A percentile compares a stretch with the other conserved stretches of the same genome.
Evolutionary conservation across 2,329 filamentous ascomycete species (phyloP).

Genomic region (Fusarium luffae): DNA sequence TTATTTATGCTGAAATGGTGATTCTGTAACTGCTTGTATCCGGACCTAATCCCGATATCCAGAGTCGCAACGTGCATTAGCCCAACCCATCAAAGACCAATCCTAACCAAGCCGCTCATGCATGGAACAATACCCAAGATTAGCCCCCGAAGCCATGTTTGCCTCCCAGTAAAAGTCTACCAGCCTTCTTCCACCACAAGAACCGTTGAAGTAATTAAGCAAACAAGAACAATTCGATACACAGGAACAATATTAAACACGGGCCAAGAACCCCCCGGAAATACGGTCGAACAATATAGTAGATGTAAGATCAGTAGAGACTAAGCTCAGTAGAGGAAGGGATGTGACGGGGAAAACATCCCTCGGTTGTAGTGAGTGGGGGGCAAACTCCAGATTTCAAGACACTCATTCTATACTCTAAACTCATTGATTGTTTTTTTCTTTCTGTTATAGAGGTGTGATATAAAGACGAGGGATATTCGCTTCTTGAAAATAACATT

Average conservation of each 20-base stretch:
- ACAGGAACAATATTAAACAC: slow-evolving; percentile 18
- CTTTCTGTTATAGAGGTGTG: neutral
- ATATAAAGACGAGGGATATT: slow-evolving; percentile 10
- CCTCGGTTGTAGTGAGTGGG: slow-evolving; percentile 1
- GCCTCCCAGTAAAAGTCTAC: neutral
- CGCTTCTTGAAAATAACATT: neutral
- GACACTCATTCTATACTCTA: neutral
- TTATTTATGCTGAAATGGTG: neutral
- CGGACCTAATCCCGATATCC: neutral
- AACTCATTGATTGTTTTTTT: neutral
- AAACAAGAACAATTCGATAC: neutral
- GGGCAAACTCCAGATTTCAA: neutral
- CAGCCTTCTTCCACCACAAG: neutral
- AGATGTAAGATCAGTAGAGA: neutral
- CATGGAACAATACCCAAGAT: slow-evolving; percentile 11
- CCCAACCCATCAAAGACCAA: neutral
- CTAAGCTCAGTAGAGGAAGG: neutral
- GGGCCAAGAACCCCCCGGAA: neutral
- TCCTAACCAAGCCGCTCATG: neutral
- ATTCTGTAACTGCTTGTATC: neutral
- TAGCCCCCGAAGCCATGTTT: slow-evolving; percentile 17
- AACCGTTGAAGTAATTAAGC: neutral
- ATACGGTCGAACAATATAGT: slow-evolving; percentile 8
- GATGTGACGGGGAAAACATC: neutral
- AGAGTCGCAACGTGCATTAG: neutral